Base-by-base conservation (phyloP, 2,329 filamentous ascomycete species). In the Raffaelea albimanens region DNA sequence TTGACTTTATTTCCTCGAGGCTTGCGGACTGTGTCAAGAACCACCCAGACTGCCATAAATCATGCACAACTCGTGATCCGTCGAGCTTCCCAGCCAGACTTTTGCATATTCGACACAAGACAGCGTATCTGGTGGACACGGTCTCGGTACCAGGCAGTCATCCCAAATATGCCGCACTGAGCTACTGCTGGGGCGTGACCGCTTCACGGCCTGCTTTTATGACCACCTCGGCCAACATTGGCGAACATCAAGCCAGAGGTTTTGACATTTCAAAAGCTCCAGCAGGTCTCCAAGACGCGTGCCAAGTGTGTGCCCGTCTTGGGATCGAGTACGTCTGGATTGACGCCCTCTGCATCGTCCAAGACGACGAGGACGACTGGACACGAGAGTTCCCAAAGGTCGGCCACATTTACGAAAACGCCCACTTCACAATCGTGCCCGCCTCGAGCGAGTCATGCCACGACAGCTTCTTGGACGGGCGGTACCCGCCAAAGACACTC, bases 121-220 rank as follows among this genome's bases (percentile, higher is more conserved):
- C 3, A 9, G 36, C 14, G n/a, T 39, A 39, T 39, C 36, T 39
- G 4, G 36, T 39, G 16, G 36, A 39, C n/a, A 39, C 36, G n/a
- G n/a, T n/a, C 7, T 9, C 8, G 36, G 13, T 5, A 19, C 10
- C 36, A 10, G 36, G 25, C 25, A 13, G 25, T 29, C 25, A 29
- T 29, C 25, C 36, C 19, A n/a, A 19, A 19, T 39, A 39, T 18
- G 36, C n/a, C 11, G 36, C 36, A 16, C 36, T 39, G 7, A 45
- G 43, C 33, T 34, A 45, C 43, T 45, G 43, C 34, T 45, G 43
- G 43, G 43, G 43, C 14, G 36, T 19, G n/a, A 39, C 36, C 18
- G 20, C 36, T 5, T 5, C n/a, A 19, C 36, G 36, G 4, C 36
- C 36, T 3, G 36, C 36, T 8, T 39, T 39, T 18, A 39, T 19